A percentile compares a stretch with the other conserved stretches of the same genome.
Evolutionary conservation across 495 filamentous ascomycete species (phyloP).

Genomic region (Daldinia decipiens): DNA sequence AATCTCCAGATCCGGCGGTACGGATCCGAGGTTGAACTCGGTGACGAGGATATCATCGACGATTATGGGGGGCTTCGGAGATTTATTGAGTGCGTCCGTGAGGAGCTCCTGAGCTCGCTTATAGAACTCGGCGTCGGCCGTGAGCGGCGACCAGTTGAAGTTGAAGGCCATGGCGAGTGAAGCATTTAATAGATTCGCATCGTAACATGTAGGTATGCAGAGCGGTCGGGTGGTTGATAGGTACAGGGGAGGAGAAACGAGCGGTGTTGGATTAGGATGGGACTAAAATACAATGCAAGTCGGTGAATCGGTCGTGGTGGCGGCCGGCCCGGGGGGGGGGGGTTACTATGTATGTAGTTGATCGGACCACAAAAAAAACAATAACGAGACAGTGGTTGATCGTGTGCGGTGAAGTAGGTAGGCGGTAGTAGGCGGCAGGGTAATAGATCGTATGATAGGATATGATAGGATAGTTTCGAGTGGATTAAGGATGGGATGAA

Average conservation of each 20-base stretch:
- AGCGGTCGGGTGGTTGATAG: slow-evolving; percentile 12
- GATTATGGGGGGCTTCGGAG: slow-evolving; percentile 97
- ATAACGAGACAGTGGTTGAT: slow-evolving; percentile 27
- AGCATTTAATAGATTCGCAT: slow-evolving; percentile 45
- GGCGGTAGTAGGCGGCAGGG: neutral
- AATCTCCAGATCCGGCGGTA: slow-evolving; percentile 93
- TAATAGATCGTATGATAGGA: slow-evolving; percentile 35
- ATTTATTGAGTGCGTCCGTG: slow-evolving; percentile 95
- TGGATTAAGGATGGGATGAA: slow-evolving; percentile 11
- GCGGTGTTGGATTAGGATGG: slow-evolving; percentile 29
- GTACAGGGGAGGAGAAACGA: slow-evolving; percentile 6
- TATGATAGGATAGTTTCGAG: slow-evolving; percentile 29
- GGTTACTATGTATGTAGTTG: too few species aligned
- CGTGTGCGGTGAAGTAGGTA: slow-evolving; percentile 31
- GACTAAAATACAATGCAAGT: slow-evolving; percentile 33
- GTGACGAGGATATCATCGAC: slow-evolving; percentile 99
- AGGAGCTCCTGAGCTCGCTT: slow-evolving; percentile 91
- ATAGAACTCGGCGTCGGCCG: slow-evolving; percentile 91
- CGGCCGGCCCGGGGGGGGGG: slow-evolving; percentile 28
- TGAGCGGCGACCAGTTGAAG: slow-evolving; percentile 99
- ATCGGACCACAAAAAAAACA: slow-evolving; percentile 39
- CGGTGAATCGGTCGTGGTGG: slow-evolving; percentile 36
- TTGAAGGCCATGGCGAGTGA: slow-evolving; percentile 91
- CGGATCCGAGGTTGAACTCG: slow-evolving; percentile 92
- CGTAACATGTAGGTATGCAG: slow-evolving; percentile 20